Percentiles rank a stretch among this genome's conserved stretches.
Conservation (phyloP, 331 rosid species). For the Malus hybrid region DNA sequence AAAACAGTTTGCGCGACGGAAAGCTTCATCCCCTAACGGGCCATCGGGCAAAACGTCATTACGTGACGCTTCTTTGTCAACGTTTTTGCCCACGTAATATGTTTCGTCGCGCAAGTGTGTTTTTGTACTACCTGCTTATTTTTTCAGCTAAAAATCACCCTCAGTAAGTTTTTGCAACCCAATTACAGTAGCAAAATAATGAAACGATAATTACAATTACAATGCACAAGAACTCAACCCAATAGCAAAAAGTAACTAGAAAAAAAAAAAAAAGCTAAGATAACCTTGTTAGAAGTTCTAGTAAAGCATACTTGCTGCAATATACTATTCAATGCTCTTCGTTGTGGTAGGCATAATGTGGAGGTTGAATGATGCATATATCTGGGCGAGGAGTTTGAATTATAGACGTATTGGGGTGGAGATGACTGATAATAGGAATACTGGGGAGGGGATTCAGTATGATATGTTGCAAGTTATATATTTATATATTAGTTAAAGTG, state of each 20-base stretch:
- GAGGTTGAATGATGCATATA: conserved; percentile 24
- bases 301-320: background rate
- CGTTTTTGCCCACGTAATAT: no score
- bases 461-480: no score
- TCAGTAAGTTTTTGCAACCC: background rate
- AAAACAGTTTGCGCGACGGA: no score
- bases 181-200: background rate
- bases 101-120: no score
- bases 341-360: conserved; percentile 29
- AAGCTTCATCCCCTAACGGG: no score
- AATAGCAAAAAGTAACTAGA: background rate
- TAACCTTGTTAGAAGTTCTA: background rate
- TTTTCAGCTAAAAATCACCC: background rate
- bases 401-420: conserved; percentile 29
- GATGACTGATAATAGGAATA: conserved; percentile 26
- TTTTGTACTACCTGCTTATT: no score
- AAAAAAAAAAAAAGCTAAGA: background rate
- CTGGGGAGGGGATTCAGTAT: conserved; percentile 7
- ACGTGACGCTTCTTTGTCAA: no score
- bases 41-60: no score
- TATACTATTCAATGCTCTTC: background rate
- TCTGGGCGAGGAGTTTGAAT: conserved; percentile 35
- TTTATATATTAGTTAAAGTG: no score
- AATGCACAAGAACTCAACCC: background rate
- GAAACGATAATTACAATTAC: background rate